Base-by-base conservation (phyloP, 495 filamentous ascomycete species). In the Hypoxylon trugodes region DNA sequence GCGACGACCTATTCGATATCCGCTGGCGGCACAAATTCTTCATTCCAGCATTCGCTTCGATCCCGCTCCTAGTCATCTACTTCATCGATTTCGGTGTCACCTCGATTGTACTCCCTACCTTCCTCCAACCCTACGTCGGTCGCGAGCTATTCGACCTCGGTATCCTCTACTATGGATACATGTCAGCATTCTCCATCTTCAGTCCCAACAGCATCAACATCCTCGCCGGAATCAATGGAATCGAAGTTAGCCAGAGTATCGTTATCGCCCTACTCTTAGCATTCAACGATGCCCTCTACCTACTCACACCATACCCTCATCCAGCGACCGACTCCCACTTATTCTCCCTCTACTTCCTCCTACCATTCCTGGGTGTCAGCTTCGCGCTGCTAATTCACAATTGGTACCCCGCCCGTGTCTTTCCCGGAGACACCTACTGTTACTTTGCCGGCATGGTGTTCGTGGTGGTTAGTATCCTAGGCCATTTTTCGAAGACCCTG, bases 371-470 rank as follows among this genome's bases (percentile, higher is more conserved):
- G 26, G 95, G 93, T 25, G 95, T 97, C 32, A 96, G 92, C 12
- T 71, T 89, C 18, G 96, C 95, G 1, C 84, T 99, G 19, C 83
- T 92, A 64, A 85, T 74, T 73, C 93, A 99, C 77, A 99, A 99
- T 69, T 96, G 93, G 91, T 99, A 94, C 72, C 95, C 95, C 1
- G 90, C 94, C 10, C 87, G 86, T 51, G 96, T 97, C 1, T 99
- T 99, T 69, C 94, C 97, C 0, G 95, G 95, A 19, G 95, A 99
- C 71, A 99, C 95, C 13, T 99, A 98, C 79, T 99, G 95, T 81
- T 99, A 99, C 75, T 96, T 99, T 68, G 94, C 95, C 0, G 95
- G 95, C 55, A 99, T 98, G 93, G 91, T 97, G 8, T 98, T 99
- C 69, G 96, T 93, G 13, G 93, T 97, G 50, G 95, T 98, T 58